Conservation (phyloP, 1,284 basidiomycete genomes). For the Flammula alnicola region DNA sequence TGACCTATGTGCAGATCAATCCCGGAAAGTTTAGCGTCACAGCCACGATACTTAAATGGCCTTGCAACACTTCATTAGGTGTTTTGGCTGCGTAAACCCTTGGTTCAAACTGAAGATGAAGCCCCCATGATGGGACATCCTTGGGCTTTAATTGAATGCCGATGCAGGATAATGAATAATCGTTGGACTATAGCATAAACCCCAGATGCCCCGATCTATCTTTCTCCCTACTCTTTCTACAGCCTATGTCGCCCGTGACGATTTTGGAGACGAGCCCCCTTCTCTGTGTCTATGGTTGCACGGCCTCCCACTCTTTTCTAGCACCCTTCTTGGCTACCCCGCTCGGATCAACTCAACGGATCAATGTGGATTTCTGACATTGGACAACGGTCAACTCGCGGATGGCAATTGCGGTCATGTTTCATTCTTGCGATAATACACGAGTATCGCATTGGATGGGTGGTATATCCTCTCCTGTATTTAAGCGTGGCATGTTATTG, state of each 20-base stretch:
- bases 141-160: neutral
- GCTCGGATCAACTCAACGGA: conserved; percentile 6
- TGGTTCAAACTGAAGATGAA: neutral
- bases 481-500: neutral
- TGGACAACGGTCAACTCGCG: no score
- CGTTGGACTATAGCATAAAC: neutral
- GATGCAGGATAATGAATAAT: neutral
- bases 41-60: neutral
- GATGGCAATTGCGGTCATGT: neutral
- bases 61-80: neutral
- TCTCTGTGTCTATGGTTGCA: neutral
- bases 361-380: neutral
- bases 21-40: neutral
- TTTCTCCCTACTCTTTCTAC: no score
- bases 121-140: neutral
- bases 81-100: neutral
- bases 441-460: neutral
- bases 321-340: no score
- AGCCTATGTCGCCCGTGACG: no score
- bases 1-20: no score
- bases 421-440: conserved; percentile 2
- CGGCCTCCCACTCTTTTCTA: neutral
- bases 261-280: neutral
- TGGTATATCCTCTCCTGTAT: neutral
- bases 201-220: no score